A percentile compares a stretch with the other conserved stretches of the same genome.
phyloP scores from a whole-genome alignment of 306 rosid species.

The Malus domestica region DNA sequence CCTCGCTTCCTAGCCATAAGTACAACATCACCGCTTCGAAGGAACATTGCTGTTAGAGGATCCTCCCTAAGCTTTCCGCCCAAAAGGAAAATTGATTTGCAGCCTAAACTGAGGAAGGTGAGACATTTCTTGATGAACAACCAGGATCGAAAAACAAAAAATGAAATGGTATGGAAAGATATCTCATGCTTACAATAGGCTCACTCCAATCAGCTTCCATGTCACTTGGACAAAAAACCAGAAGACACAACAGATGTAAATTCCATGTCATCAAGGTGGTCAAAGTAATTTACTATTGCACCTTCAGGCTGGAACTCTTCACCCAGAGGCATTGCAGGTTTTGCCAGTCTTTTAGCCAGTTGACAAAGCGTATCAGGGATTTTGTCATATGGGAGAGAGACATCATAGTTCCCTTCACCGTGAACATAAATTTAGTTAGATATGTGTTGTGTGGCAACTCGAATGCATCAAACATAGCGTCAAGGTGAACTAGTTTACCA shows the following conservation, averaged over 20 bases:
- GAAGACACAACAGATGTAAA: neutral
- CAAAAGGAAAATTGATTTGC: constrained; percentile 88
- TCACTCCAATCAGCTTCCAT: constrained; percentile 95
- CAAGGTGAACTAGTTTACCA: neutral
- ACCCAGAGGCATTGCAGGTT: constrained; percentile 71
- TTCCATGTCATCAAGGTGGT: constrained; percentile 3
- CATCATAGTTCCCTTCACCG: constrained; percentile 63
- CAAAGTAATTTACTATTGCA: constrained; percentile 89
- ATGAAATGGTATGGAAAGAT: neutral
- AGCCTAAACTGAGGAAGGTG: constrained; percentile 59
- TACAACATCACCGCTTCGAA: constrained; percentile 89
- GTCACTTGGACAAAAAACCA: constrained; percentile 43
- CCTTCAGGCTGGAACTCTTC: constrained; percentile 88
- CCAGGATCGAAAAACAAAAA: neutral
- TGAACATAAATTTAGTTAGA: constrained; percentile 5
- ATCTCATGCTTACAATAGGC: constrained; percentile 92
- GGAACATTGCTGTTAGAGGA: constrained; percentile 79
- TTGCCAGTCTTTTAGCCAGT: constrained; percentile 72
- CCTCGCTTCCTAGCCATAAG: constrained; percentile 97
- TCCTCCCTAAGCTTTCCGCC: constrained; percentile 88
- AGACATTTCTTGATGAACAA: neutral
- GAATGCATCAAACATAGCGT: neutral
- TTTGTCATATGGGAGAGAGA: constrained; percentile 72
- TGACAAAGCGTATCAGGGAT: constrained; percentile 61
- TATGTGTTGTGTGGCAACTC: neutral